Base-by-base conservation (phyloP, 2,329 filamentous ascomycete species). In the Penicillium sp. region DNA sequence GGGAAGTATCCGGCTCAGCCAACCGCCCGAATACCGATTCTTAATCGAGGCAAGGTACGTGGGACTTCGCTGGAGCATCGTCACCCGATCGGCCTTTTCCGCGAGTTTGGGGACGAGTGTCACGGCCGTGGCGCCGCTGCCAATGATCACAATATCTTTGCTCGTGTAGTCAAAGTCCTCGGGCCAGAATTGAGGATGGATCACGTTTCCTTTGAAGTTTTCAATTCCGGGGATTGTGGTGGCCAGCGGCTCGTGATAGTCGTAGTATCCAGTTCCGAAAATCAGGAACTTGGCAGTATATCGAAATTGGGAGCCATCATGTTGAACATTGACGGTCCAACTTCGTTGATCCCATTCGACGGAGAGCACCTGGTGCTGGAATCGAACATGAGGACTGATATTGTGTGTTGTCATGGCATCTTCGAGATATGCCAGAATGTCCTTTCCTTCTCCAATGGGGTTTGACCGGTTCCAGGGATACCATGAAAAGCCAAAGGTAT, bases 181-280 rank as follows among this genome's bases (percentile, higher is more conserved):
- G 3, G 53, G 53, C 53, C 53, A 55, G 43, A 47, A 49, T 18
- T 55, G 53, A 7, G 53, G 53, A 33, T 49, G 53, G 22, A 49
- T 39, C 4, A 55, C 33, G 7, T 51, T 6, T 46, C 22, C 41
- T n/a, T n/a, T n/a, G 19, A 51, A 51, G 16, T 39, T 27, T 24
- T 37, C 22, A n/a, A 51, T 51, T 2, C 49, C 49, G 33, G 33
- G 49, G 9, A 51, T 51, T 9, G 13, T 10, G 2, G 49, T 27
- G 14, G 33, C 33, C 4, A 37, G 19, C 18, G 49, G 49, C 18
- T 51, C 27, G 13, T 39, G 18, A 27, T 51, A 27, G 35, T 51
- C 49, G 35, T 37, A 51, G 36, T 51, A 51, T 5, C 49, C 49
- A 2, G 49, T 51, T 39, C 33, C 49, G 39, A 51, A 51, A 10